Base-by-base conservation (phyloP, 345 rosid genomes). In the Arabis alpina region DNA sequence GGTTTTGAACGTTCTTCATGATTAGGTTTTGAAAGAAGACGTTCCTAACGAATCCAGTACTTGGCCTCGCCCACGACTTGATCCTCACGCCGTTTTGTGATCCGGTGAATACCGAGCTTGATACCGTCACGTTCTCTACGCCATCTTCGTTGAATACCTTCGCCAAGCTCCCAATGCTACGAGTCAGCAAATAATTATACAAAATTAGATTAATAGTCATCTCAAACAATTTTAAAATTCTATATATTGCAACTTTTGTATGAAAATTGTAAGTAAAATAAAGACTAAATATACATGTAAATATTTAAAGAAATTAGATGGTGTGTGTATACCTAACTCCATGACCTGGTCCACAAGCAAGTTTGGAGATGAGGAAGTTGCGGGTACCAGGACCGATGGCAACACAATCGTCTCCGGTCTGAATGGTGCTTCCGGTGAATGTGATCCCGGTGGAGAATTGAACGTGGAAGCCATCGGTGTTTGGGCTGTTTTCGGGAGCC, bases 341-440 rank as follows among this genome's bases (percentile, higher is more conserved):
- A 12, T 84, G 91, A 67, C 91, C 91, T 11, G 91, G 91, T 34
- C 91, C 91, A 68, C 91, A 86, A 1, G 77, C 52, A 16, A 84
- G 71, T 34, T 76, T 63, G 55, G 77, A 57, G 28, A 86, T 75
- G 69, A 76, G 76, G 12, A 81, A 10, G 48, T 82, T 78, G 19
- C 79, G 72, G 19, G 88, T 34, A 24, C 88, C 91, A 43, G 82
- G 83, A 11, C 88, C 91, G 6, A 86, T 54, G 6, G 91, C 84
- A 24, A 82, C 68, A 59, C 90, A 86, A 48, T 86, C 90, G 44
- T 86, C 90, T 11, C 90, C 88, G 3, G 88, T 82, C 54, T 42
- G 72, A 32, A 86, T 49, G 53, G 62, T 59, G 42, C 83, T 76
- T 66, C 74, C 65, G 37, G 58, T 45, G 37, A 84, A 60, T 40